Evolutionary conservation across 176 grass and related monocot genomes (phyloP).

Genomic region (Urochloa ruziziensis): DNA sequence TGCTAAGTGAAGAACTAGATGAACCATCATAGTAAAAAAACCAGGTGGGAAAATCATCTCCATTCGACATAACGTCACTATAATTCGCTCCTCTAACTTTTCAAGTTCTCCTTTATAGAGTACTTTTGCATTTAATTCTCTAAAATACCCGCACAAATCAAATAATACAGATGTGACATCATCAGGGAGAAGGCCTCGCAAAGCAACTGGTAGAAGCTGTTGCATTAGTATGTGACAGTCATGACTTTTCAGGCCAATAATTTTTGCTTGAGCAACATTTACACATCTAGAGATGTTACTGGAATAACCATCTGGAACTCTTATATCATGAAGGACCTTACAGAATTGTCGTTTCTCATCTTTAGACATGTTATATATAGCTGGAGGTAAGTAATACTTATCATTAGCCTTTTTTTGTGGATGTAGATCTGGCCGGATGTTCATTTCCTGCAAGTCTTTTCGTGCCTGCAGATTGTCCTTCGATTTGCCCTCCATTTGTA

Average conservation of each 20-base stretch:
- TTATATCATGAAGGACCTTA: neutral
- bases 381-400: neutral
- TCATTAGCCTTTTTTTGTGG: neutral
- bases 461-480: neutral
- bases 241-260: neutral
- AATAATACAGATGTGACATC: neutral
- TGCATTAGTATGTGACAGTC: neutral
- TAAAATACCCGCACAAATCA: constrained; percentile 2
- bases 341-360: neutral
- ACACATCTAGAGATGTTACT: neutral
- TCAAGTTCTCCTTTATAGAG: neutral
- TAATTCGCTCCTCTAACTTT: neutral
- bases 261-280: neutral
- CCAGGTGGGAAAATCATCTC: neutral
- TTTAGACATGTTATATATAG: neutral
- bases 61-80: neutral
- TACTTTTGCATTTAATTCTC: neutral
- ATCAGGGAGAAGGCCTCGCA: neutral
- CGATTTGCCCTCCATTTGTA: neutral
- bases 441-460: neutral
- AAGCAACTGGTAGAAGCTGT: neutral
- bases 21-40: neutral
- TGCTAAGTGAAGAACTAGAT: constrained; percentile 15
- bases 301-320: constrained; percentile 1
- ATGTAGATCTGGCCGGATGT: neutral